Percentiles rank a stretch among this genome's conserved stretches.
Evolutionary conservation across 192 early-diverging fungal genomes (phyloP).

Genomic region (Podila minutissima): DNA sequence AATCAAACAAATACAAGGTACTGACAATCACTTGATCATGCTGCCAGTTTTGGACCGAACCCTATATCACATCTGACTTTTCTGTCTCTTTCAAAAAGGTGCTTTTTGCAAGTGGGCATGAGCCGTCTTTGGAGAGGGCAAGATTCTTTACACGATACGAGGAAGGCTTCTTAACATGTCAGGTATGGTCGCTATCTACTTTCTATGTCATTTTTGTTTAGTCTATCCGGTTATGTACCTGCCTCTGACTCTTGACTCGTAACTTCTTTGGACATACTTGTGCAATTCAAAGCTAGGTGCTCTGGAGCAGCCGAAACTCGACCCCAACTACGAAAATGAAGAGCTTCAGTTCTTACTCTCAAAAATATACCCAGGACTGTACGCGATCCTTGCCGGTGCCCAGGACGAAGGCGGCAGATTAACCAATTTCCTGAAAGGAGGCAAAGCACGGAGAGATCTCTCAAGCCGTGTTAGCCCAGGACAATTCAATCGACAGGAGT

Average conservation of each 20-base stretch:
- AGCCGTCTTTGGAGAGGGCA: constrained; percentile 27
- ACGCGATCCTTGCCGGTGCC: constrained; percentile 23
- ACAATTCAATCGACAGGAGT: constrained; percentile 18
- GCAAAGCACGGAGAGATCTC: constrained; percentile 15
- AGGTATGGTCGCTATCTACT: constrained; percentile 3
- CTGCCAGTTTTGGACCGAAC: not conserved
- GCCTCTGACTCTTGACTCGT: not conserved
- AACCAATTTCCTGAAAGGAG: constrained; percentile 22
- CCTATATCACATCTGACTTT: not conserved
- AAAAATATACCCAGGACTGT: constrained; percentile 17
- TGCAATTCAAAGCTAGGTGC: constrained; percentile 20
- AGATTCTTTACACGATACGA: constrained; percentile 42
- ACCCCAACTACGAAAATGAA: constrained; percentile 15
- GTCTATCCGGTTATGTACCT: not conserved
- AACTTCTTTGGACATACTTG: not conserved
- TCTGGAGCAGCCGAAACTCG: constrained; percentile 6
- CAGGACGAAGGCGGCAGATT: constrained; percentile 27
- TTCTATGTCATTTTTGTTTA: no score
- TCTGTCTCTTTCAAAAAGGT: constrained; percentile 5
- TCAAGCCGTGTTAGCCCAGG: constrained; percentile 38
- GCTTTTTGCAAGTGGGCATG: constrained; percentile 26
- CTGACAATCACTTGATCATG: not conserved
- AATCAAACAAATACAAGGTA: constrained; percentile 49
- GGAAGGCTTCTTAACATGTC: constrained; percentile 41
- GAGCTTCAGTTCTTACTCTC: constrained; percentile 19